A percentile compares a stretch with the other conserved stretches of the same genome.
Evolutionary conservation across 352 stramenopile genomes (phyloP).

Genomic region (Thalassiosira allenii): DNA sequence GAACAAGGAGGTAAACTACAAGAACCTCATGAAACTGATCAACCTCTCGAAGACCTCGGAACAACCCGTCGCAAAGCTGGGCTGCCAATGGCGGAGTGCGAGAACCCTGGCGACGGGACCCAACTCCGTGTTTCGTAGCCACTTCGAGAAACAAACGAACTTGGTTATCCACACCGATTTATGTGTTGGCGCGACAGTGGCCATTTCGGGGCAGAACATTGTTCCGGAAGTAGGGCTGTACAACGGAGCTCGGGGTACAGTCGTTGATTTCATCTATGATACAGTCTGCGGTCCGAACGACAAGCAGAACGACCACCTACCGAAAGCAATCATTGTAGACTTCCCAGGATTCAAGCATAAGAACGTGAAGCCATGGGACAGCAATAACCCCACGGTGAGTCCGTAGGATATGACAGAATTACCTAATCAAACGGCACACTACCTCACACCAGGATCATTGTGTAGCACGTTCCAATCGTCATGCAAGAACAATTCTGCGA

Average conservation of each 20-base stretch:
- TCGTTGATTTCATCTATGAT: constrained; percentile 16
- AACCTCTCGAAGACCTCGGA: constrained; percentile 26
- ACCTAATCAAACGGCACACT: too few relatives aligned
- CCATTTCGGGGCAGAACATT: not conserved
- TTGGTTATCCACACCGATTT: not conserved
- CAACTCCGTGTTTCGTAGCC: not conserved
- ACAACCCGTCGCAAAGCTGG: constrained; percentile 9
- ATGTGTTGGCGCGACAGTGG: not conserved
- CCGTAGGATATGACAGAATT: not conserved
- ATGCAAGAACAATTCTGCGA: not conserved
- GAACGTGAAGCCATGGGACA: not conserved
- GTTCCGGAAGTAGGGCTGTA: not conserved
- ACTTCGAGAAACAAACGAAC: not conserved
- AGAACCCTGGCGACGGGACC: not conserved
- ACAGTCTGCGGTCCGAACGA: not conserved
- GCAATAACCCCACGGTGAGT: not conserved
- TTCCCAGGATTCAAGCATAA: not conserved
- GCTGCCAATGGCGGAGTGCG: constrained; percentile 18
- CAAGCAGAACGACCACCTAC: not conserved
- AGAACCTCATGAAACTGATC: constrained; percentile 22
- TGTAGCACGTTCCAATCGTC: not conserved
- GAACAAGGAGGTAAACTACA: constrained; percentile 12
- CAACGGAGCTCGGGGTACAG: not conserved
- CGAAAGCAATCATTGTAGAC: constrained; percentile 7
- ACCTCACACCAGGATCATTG: not conserved